phyloP scores from a whole-genome alignment of 1,139 yeast species.

The Pichia sp. region DNA sequence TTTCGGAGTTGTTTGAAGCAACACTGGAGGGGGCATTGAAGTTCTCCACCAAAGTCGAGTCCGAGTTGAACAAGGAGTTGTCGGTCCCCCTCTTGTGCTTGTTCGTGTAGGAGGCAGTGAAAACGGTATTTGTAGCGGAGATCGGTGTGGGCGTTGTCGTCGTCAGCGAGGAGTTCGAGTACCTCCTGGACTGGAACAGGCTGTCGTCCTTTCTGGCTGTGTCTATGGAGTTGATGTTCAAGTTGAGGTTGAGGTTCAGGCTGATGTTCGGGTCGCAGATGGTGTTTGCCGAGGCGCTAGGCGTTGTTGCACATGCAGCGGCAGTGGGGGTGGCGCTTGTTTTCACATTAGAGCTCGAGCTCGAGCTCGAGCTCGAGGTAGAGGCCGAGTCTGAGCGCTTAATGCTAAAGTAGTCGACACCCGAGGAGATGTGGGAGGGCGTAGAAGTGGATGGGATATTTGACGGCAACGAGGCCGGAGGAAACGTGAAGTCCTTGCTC shows the following conservation, averaged over 20 bases:
- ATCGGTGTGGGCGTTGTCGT: not conserved
- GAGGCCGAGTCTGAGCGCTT: not conserved
- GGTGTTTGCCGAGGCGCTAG: not conserved
- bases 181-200: not conserved
- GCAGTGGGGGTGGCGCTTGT: not conserved
- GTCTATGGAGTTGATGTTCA: not conserved
- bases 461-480: not conserved
- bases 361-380: not conserved
- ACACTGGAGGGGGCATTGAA: not conserved
- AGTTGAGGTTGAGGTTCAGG: not conserved
- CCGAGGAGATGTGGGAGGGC: conserved; percentile 1
- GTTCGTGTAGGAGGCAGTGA: not conserved
- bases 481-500: conserved; percentile 6
- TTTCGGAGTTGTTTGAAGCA: conserved; percentile 11
- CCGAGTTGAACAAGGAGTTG: conserved; percentile 14
- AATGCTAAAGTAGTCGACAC: conserved; percentile 2
- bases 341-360: not conserved
- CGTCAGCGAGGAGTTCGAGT: conserved; percentile 2
- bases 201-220: not conserved
- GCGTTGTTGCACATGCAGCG: too few species aligned
- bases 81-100: conserved; percentile 14
- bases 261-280: not conserved
- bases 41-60: conserved; percentile 15
- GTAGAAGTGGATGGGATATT: conserved; percentile 4
- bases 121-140: not conserved